Base-by-base conservation (phyloP, 1,139 yeast species). In the Arxiozyma heterogenica region DNA sequence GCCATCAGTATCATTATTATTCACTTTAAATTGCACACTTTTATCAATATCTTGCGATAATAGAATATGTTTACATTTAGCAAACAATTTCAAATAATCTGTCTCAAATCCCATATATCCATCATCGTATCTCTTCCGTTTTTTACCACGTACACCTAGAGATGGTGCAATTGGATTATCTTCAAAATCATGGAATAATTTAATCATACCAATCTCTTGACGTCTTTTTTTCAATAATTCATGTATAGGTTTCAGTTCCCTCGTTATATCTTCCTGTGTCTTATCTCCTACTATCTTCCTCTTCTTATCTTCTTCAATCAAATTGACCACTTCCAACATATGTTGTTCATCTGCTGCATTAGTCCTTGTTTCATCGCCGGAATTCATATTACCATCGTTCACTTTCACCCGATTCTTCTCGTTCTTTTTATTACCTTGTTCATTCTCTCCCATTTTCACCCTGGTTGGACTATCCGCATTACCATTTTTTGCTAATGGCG, bases 111-210 rank as follows among this genome's bases (percentile, higher is more conserved):
- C 71, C 20, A 67, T 53, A 22, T 65, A 58, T 9, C 61, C 61
- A 50, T 68, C 71, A 38, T 58, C 61, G 54, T 60, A 67, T 58
- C 63, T 67, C 60, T 63, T 66, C 46, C 71, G 61, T 53, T 67
- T 69, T 56, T 68, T 67, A 47, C 71, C 71, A 49, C 71, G 64
- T 30, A 68, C 64, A 18, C 72, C 72, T 18, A 67, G 61, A 7
- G 66, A 64, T 5, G 68, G 64, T 1, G 70, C 71, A 62, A 68
- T 60, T 6, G 71, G 62, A 21, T 66, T 65, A 51, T 68, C 71
- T 49, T 68, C 71, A 49, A 57, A 67, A 48, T 66, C 69, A 53
- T 63, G 61, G 53, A 67, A 68, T 42, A 67, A 57, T 49, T 63
- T 65, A 41, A 68, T 51, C 30, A 67, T 54, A 0, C 71, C 71